A percentile compares a stretch with the other conserved stretches of the same genome.
Evolutionary conservation across 2,329 filamentous ascomycete species (phyloP).

Genomic region (Aspergillus eucalypticola): DNA sequence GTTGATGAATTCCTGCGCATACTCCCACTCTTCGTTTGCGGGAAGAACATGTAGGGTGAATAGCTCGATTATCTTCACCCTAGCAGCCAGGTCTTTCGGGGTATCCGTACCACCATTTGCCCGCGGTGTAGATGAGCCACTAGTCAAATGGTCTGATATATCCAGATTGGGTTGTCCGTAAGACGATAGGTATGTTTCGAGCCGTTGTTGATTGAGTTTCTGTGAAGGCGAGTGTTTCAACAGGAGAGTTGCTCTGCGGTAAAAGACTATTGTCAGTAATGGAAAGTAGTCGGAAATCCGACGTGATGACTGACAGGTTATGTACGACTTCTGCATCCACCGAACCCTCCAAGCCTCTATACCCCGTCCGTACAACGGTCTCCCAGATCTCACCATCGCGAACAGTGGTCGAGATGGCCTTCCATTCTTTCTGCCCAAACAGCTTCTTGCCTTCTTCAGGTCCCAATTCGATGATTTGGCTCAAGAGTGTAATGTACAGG

Average conservation of each 20-base stretch:
- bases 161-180: conserved; percentile 73
- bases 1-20: conserved; percentile 85
- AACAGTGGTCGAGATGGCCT: conserved; percentile 76
- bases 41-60: conserved; percentile 95
- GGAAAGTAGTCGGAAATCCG: conserved; percentile 8
- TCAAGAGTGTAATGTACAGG: conserved; percentile 89
- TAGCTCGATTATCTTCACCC: conserved; percentile 89
- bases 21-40: conserved; percentile 93
- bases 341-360: conserved; percentile 82
- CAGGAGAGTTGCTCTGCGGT: conserved; percentile 75
- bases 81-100: conserved; percentile 77
- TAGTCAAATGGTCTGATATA: conserved; percentile 62
- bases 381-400: conserved; percentile 94
- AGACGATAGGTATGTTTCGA: conserved; percentile 86
- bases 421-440: conserved; percentile 85
- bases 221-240: conserved; percentile 88
- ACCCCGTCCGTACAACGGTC: conserved; percentile 82
- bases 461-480: conserved; percentile 85
- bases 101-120: conserved; percentile 70
- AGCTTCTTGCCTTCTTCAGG: conserved; percentile 84
- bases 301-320: conserved; percentile 46
- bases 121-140: conserved; percentile 36
- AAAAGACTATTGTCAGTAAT: conserved; percentile 8
- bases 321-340: conserved; percentile 90
- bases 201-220: conserved; percentile 76